Evolutionary conservation across 345 rosid genomes (phyloP).

Genomic region (Salix dunnii): DNA sequence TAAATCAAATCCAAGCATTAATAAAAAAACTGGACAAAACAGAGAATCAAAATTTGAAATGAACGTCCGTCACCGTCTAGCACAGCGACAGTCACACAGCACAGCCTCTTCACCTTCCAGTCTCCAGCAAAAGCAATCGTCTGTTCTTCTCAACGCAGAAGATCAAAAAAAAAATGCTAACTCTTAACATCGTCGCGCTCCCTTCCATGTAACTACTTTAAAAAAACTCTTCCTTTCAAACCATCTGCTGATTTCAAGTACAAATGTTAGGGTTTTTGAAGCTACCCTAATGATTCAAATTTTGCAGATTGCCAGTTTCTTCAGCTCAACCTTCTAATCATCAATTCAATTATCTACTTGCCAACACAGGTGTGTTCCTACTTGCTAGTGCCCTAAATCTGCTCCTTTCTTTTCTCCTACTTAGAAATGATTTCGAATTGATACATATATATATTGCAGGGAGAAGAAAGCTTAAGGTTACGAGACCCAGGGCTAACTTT

Average conservation of each 20-base stretch:
- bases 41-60: no score
- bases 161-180: constrained; percentile 9
- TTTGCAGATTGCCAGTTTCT: background rate
- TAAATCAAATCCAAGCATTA: no score
- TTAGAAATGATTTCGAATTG: background rate
- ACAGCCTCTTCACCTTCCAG: no score
- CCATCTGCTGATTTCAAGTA: background rate
- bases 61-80: no score
- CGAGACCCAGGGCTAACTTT: constrained; percentile 54
- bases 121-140: background rate
- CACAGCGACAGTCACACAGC: no score
- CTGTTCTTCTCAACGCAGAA: background rate
- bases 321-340: background rate
- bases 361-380: background rate
- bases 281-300: no score
- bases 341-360: background rate
- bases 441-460: constrained; percentile 36
- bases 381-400: background rate
- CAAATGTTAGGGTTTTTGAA: background rate
- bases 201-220: constrained; percentile 17
- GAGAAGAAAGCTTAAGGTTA: constrained; percentile 49
- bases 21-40: no score
- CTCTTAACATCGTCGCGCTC: constrained; percentile 7
- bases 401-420: background rate
- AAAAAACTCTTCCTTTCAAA: background rate